Base-by-base conservation (phyloP, 148 eudicot species). In the Rhododendron williamsianum region DNA sequence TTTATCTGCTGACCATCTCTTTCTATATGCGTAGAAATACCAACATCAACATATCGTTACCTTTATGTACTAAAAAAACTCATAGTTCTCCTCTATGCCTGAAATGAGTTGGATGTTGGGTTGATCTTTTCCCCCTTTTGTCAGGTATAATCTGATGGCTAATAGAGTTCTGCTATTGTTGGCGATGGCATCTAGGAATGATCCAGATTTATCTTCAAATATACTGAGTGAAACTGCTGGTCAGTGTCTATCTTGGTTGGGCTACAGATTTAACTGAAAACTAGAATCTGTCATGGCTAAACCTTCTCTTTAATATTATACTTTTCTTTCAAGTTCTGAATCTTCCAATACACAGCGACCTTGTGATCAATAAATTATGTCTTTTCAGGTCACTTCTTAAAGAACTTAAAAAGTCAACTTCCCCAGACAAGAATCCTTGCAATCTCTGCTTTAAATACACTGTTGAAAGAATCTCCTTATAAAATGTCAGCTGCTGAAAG, bases 111-210 rank as follows among this genome's bases (percentile, higher is more conserved):
- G 52, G 71, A 76, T 82, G 36, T 33, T 11, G 54, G 58, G 56
- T 52, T 48, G 78, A 60, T 77, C 1, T 77, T 77, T 74, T 74
- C 46, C 78, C 46, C 27, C 82, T 18, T 81, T 65, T 89, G 63
- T 79, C 90, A 97, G 99, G 94, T 97, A 97, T 87, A 97, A 97
- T 91, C 86, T 97, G 90, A 95, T 97, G 99, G 99, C 99, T 82
- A 97, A 97, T 84, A 92, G 98, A 91, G 92, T 97, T 85, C 91
- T 97, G 90, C 90, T 97, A 80, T 87, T 97, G 89, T 89, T 97
- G 93, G 99, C 95, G 86, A 93, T 95, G 95, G 94, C 91, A 63
- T 94, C 96, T 10, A 91, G 95, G 88, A 92, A 85, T 89, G 93
- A 93, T 84, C 94, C 98, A 25, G 85, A 85, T 89, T 86, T 90